Evolutionary conservation across 2,329 filamentous ascomycete species (phyloP).

Genomic region (Parastagonospora avenae): DNA sequence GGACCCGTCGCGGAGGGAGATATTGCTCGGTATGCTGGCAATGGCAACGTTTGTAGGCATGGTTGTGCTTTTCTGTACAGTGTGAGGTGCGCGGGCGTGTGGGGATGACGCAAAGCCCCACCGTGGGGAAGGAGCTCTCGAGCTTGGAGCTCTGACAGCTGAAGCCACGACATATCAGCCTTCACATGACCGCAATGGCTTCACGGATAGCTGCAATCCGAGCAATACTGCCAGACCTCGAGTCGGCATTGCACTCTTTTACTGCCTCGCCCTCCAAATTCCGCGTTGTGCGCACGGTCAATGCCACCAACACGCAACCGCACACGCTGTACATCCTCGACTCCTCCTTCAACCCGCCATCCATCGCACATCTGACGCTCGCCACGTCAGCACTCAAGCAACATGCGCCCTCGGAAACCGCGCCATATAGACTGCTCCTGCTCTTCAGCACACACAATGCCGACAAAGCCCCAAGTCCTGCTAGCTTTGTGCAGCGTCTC

Average conservation of each 20-base stretch:
- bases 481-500: conserved; percentile 69
- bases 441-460: conserved; percentile 69
- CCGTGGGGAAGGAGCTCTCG: background rate
- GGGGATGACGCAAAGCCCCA: too few relatives aligned
- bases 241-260: conserved; percentile 39
- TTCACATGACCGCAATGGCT: conserved; percentile 31
- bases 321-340: conserved; percentile 66
- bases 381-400: conserved; percentile 58
- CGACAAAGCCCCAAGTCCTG: conserved; percentile 69
- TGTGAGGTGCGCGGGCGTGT: background rate
- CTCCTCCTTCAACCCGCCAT: conserved; percentile 70
- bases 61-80: background rate
- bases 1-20: background rate
- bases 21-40: conserved; percentile 2
- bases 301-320: conserved; percentile 35
- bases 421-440: conserved; percentile 58
- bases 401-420: conserved; percentile 33
- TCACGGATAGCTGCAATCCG: conserved; percentile 33
- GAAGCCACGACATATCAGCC: background rate
- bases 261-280: conserved; percentile 40
- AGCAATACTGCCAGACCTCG: conserved; percentile 38
- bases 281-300: conserved; percentile 42
- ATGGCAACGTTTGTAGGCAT: background rate
- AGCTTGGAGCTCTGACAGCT: background rate
- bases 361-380: conserved; percentile 62